phyloP scores from a whole-genome alignment of 352 stramenopile genomes.

The Thalassiosira ordinaria region DNA sequence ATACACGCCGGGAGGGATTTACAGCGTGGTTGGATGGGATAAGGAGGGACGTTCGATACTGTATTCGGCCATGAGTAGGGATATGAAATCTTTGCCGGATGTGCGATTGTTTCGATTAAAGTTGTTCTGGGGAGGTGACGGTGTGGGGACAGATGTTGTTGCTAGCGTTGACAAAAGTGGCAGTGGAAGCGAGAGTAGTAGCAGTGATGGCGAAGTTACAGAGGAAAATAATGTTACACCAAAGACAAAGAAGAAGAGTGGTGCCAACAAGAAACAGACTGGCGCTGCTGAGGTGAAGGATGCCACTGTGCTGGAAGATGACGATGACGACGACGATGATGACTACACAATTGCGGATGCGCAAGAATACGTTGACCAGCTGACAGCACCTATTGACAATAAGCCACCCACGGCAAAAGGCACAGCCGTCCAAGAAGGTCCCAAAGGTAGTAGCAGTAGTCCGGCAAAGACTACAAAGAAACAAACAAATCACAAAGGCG shows the following conservation, averaged over 20 bases:
- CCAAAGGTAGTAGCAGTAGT: background rate
- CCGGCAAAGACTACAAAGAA: background rate
- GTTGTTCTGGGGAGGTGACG: constrained; percentile 26
- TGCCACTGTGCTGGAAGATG: background rate
- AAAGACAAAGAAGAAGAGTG: background rate
- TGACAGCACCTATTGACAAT: background rate
- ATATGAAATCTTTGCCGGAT: constrained; percentile 60
- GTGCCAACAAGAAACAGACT: background rate
- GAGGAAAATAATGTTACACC: background rate
- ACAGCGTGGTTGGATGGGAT: constrained; percentile 66
- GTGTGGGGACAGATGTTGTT: background rate
- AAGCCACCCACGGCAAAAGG: background rate
- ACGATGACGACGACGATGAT: constrained; percentile 30
- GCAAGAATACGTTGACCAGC: constrained; percentile 23
- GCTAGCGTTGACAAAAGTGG: background rate
- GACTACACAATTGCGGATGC: constrained; percentile 24
- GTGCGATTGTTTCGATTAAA: constrained; percentile 67
- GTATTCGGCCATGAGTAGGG: constrained; percentile 49
- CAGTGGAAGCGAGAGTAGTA: background rate
- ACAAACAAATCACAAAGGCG: background rate
- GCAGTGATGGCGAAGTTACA: background rate
- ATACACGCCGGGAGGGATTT: constrained; percentile 58
- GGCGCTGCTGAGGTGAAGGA: background rate
- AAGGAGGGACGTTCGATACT: constrained; percentile 58
- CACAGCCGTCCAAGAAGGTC: constrained; percentile 4